Base-by-base conservation (phyloP, 208 protist species). In the Vickermania ingenoplastis region DNA sequence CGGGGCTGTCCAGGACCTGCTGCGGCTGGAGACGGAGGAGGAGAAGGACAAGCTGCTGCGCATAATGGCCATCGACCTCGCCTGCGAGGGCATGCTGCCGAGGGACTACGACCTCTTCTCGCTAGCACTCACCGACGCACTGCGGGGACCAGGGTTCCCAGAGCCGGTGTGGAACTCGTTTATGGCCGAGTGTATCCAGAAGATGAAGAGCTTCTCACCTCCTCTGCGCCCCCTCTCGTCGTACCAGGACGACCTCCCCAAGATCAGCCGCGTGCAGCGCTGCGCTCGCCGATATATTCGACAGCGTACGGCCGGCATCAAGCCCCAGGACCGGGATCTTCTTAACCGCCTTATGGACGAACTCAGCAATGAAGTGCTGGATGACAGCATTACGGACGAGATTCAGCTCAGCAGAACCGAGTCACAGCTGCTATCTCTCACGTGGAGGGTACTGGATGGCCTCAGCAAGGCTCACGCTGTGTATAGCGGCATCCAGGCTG, bases 71-170 rank as follows among this genome's bases (percentile, higher is more conserved):
- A 30, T 61, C 11, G 13, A 49, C 7, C 41, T 61, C 17, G 57
- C 57, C 31, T 24, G 13, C 13, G 14, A 22, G 5, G 57, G 57
- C 29, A 31, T 53, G 25, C 57, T 61, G 14, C 57, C 57, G 21
- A 24, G 41, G 11, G 57, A 61, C 41, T 61, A 54, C 23, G 41
- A 54, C 17, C 36, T 61, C 24, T 61, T 61, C 36, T 24, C 24
- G 5, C 28, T 61, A 13, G 26, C 36, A 11, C 28, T 61, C 17
- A 27, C 28, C 17, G 31, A 30, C 26, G 25, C 29, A 53, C 23
- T 61, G 29, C 57, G 57, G 11, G 14, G 5, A 11, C 57, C 57
- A 25, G 36, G 24, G 14, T 61, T 61, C 23, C 57, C 57, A 61
- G 57, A 61, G 41, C 31, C 57, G 13, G 41, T 22, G n/a, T 61